A percentile compares a stretch with the other conserved stretches of the same genome.
These are phyloP conservation scores for Suhomyces bolitotheri DNA, from an alignment of 1,139 yeast genomes.

Conservation along the genomic window DNA sequence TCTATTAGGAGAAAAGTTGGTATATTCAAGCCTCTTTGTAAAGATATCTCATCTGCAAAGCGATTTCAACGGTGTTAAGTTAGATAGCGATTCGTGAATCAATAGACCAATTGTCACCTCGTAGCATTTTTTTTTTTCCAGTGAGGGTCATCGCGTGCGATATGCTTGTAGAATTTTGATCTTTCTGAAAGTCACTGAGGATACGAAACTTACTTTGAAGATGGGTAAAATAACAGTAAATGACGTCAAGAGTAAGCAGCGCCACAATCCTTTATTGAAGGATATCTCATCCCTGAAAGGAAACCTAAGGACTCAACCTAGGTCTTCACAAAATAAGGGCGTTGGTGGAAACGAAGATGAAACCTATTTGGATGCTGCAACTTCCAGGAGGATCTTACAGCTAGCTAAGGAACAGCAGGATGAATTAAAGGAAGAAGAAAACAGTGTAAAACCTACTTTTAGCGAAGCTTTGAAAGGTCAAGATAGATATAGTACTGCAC, in stretches of 20 bases:
- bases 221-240: conserved; percentile 68
- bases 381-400: conserved; percentile 82
- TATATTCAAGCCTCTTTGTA: conserved; percentile 76
- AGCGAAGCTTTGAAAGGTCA: conserved; percentile 28
- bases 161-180: no score
- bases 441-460: conserved; percentile 19
- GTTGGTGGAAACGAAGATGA: conserved; percentile 43
- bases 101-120: no score
- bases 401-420: conserved; percentile 92
- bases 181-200: no score
- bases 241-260: conserved; percentile 49
- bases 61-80: no score
- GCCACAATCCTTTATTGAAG: conserved; percentile 77
- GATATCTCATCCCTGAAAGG: conserved; percentile 78
- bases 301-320: conserved; percentile 51
- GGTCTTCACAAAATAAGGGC: conserved; percentile 20
- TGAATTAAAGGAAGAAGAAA: conserved; percentile 72
- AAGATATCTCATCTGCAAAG: conserved; percentile 27
- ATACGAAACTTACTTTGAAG: conserved; percentile 2
- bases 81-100: no score
- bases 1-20: conserved; percentile 74
- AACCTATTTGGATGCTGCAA: conserved; percentile 72
- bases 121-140: conserved; percentile 9
- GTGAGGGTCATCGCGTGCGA: conserved; percentile 12
- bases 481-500: conserved; percentile 28